phyloP scores from a whole-genome alignment of 441 rosid species.

The Rhodomyrtus psidioides region DNA sequence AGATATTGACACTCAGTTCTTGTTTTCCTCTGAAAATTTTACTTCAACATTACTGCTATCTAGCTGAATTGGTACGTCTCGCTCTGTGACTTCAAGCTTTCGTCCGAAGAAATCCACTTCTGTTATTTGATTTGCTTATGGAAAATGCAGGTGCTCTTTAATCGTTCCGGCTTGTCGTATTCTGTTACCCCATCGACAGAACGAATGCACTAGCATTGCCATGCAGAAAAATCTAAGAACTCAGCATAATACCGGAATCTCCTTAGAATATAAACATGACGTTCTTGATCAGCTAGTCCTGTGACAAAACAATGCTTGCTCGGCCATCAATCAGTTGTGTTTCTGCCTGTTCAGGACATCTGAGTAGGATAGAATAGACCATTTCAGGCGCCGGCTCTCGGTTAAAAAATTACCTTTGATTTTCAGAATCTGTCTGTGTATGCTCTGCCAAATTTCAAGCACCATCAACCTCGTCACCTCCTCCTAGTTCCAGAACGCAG shows the following conservation, averaged over 20 bases:
- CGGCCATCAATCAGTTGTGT: not conserved
- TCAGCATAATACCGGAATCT: not conserved
- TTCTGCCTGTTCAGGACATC: not conserved
- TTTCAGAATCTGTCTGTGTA: not conserved
- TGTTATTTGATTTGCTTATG: not conserved
- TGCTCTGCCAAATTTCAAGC: not conserved
- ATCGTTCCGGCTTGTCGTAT: not conserved
- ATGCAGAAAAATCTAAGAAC: not conserved
- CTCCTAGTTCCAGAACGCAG: not conserved
- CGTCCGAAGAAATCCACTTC: not conserved
- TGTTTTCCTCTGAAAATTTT: not conserved
- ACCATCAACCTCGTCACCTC: not conserved
- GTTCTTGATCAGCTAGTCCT: not conserved
- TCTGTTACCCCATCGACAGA: not conserved
- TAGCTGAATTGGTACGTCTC: not conserved
- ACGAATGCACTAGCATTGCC: not conserved
- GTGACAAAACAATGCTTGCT: not conserved
- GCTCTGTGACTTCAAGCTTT: not conserved
- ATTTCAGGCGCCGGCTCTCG: not conserved
- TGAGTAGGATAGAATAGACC: not conserved
- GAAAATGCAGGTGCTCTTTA: not conserved
- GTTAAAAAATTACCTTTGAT: not conserved
- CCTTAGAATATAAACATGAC: not conserved
- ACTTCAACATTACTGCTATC: not conserved
- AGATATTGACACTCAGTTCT: not conserved